phyloP scores from a whole-genome alignment of 192 early-diverging fungal species.

The Fimicolochytrium jonesii region DNA sequence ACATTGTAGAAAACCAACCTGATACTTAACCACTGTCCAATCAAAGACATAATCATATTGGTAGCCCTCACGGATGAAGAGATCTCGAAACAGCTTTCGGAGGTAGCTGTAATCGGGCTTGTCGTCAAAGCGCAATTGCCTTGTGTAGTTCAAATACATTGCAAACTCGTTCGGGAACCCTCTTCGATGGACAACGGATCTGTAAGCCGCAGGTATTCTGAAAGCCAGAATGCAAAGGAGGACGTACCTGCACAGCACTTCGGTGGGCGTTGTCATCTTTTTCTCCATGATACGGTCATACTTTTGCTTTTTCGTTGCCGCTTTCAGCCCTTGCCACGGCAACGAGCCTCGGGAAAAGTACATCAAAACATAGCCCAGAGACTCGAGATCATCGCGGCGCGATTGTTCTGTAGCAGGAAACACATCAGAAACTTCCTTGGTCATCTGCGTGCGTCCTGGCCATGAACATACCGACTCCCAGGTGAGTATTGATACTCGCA shows the following conservation, averaged over 20 bases:
- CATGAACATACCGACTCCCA: conserved; percentile 33
- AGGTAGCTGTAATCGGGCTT: conserved; percentile 64
- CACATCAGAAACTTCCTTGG: no score
- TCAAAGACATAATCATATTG: conserved; percentile 66
- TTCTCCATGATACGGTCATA: conserved; percentile 69
- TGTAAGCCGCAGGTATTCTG: no score
- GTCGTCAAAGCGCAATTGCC: conserved; percentile 62
- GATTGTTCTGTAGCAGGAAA: conserved; percentile 56
- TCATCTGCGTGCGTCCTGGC: no score
- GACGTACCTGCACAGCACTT: conserved; percentile 46
- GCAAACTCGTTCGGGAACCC: conserved; percentile 62
- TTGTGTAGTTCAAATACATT: conserved; percentile 60
- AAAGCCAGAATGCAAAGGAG: no score
- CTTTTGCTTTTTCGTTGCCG: conserved; percentile 65
- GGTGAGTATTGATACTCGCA: conserved; percentile 57
- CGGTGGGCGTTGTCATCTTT: conserved; percentile 65
- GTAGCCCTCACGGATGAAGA: conserved; percentile 59
- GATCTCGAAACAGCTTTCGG: conserved; percentile 57
- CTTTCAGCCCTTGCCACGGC: conserved; percentile 64
- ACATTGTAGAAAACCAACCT: no score
- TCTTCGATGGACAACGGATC: no score
- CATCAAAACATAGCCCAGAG: conserved; percentile 62
- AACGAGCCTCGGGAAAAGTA: conserved; percentile 59
- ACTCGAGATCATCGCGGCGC: conserved; percentile 60
- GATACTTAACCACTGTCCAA: conserved; percentile 58